Percentiles rank a stretch among this genome's conserved stretches.
Evolutionary conservation across 495 filamentous ascomycete genomes (phyloP).

Genomic region (Hypoxylon lienhwacheense): DNA sequence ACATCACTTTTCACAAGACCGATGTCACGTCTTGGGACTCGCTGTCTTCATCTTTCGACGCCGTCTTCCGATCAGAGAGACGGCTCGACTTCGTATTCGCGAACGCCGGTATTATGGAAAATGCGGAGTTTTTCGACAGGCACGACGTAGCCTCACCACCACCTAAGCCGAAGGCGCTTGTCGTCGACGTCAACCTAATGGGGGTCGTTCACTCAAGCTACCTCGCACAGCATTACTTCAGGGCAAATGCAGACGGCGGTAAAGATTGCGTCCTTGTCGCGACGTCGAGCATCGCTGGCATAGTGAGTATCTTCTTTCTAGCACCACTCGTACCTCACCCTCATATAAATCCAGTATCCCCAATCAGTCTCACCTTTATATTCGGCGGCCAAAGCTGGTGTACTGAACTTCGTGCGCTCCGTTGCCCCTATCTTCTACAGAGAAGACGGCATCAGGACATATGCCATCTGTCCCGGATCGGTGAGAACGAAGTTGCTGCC

Average conservation of each 20-base stretch:
- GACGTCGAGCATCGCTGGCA: constrained; percentile 47
- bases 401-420: constrained; percentile 47
- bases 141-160: constrained; percentile 32
- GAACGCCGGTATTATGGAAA: constrained; percentile 49
- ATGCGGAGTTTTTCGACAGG: constrained; percentile 34
- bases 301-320: constrained; percentile 19
- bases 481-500: constrained; percentile 30
- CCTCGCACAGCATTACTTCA: constrained; percentile 48
- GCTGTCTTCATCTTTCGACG: constrained; percentile 40
- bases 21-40: constrained; percentile 30
- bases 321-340: not conserved
- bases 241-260: constrained; percentile 21
- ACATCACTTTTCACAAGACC: constrained; percentile 20
- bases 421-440: constrained; percentile 35
- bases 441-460: constrained; percentile 29
- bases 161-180: constrained; percentile 40
- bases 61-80: constrained; percentile 37
- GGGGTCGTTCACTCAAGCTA: constrained; percentile 46
- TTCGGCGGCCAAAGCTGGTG: constrained; percentile 46
- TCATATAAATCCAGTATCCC: constrained; percentile 35
- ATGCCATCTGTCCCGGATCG: constrained; percentile 33
- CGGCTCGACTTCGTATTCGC: constrained; percentile 48
- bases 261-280: constrained; percentile 45
- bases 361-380: constrained; percentile 49
- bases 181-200: constrained; percentile 46